These are phyloP conservation scores for Scleromitrula shiraiana DNA, from an alignment of 2,329 filamentous ascomycete genomes.

Conservation along the genomic window DNA sequence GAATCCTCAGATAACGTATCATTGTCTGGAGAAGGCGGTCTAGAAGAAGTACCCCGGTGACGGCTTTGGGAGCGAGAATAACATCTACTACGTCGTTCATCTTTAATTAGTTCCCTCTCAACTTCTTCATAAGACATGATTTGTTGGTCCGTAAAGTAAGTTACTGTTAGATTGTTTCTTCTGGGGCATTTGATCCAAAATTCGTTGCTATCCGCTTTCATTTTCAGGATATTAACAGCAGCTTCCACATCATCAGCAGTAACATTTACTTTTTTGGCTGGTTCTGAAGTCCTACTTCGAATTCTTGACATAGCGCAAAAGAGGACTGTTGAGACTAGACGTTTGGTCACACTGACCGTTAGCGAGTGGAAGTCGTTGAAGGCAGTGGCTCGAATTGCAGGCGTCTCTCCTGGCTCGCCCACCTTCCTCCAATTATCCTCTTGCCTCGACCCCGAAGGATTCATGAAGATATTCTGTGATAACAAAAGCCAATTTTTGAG, in stretches of 20 bases:
- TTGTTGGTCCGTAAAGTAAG: constrained; percentile 27
- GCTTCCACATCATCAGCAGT: constrained; percentile 37
- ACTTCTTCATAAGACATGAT: constrained; percentile 32
- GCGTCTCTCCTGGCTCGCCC: constrained; percentile 44
- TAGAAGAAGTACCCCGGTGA: too few relatives aligned
- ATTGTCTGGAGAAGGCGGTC: not conserved
- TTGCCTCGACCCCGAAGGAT: constrained; percentile 43
- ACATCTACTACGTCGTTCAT: constrained; percentile 10
- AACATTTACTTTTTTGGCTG: constrained; percentile 25
- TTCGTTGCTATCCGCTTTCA: constrained; percentile 37
- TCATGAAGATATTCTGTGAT: constrained; percentile 68
- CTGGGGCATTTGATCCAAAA: constrained; percentile 46
- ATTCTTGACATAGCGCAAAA: constrained; percentile 65
- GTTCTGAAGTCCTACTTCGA: constrained; percentile 35
- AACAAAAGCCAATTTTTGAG: constrained; percentile 54
- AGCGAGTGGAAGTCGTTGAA: constrained; percentile 70
- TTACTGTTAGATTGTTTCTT: constrained; percentile 44
- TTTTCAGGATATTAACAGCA: constrained; percentile 45
- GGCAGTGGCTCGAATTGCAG: constrained; percentile 66
- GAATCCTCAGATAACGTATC: constrained; percentile 3
- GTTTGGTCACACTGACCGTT: constrained; percentile 56
- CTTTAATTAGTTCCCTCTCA: constrained; percentile 21
- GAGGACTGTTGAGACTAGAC: constrained; percentile 61
- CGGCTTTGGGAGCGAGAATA: constrained; percentile 14
- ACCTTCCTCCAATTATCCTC: constrained; percentile 62